Evolutionary conservation across 306 rosid species (phyloP).

Genomic region (Citrullus colocynthis): DNA sequence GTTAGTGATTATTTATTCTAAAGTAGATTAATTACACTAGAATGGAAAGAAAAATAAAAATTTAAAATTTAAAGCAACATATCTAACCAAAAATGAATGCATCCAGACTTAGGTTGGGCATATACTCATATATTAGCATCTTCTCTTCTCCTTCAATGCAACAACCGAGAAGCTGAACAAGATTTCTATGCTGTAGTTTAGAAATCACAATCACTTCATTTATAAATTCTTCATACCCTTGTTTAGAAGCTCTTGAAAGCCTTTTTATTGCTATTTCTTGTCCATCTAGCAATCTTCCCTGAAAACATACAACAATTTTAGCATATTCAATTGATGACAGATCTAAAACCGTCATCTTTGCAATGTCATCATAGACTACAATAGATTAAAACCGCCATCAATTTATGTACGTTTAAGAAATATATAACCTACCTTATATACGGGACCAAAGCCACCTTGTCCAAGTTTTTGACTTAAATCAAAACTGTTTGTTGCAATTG

Average conservation of each 20-base stretch:
- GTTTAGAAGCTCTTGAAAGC: conserved; percentile 28
- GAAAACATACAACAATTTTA: background rate
- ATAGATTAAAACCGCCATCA: too few species aligned
- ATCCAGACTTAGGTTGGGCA: conserved; percentile 38
- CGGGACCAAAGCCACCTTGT: conserved; percentile 6
- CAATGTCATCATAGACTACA: too few species aligned
- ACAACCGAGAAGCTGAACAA: conserved; percentile 28
- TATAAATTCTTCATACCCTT: conserved; percentile 32
- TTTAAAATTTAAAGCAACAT: background rate
- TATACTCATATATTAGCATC: conserved; percentile 33
- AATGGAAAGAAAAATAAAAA: background rate
- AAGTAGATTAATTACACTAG: background rate
- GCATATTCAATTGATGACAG: too few species aligned
- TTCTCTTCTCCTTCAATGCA: conserved; percentile 25
- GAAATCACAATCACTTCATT: conserved; percentile 32
- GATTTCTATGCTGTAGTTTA: conserved; percentile 38
- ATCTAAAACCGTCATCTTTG: too few species aligned
- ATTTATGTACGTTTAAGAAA: too few species aligned
- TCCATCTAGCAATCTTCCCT: conserved; percentile 23
- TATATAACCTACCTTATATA: background rate
- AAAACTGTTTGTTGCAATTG: conserved; percentile 30
- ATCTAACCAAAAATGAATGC: conserved; percentile 21
- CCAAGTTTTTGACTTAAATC: conserved; percentile 20
- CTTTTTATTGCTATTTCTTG: conserved; percentile 34
- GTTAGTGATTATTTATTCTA: background rate